Evolutionary conservation across 176 grass and related monocot genomes (phyloP), one percentile per base, ranked within the genome.

Genomic region (Hsuehochloa calcarea): DNA sequence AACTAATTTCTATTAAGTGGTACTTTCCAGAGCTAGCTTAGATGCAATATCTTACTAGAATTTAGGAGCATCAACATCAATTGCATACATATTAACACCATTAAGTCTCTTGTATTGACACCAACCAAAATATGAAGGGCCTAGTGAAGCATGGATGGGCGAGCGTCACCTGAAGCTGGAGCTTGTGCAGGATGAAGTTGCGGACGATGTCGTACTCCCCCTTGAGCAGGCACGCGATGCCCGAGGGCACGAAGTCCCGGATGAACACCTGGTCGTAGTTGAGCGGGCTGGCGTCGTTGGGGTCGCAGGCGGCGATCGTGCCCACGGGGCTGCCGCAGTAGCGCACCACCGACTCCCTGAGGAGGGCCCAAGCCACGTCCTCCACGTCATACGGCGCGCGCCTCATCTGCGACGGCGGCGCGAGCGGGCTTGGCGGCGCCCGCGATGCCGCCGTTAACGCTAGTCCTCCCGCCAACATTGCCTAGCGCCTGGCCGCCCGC

Each of bases 241-340:
- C 92, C n/a, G 94, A 94, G 49, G 94, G 94, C 80, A 97, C 89
- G 71, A 97, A 97, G 80, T 97, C 94, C 72, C 94, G 72, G 83
- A 94, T 97, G 77, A 97, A 97, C 9, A 97, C 92, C 61, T 94
- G 94, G 90, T 94, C 92, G 86, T 94, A 97, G 89, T 97, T 97
- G 74, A 94, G 79, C 46, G 89, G 85, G 80, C 54, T 92, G 85
- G 88, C 47, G 85, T 92, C 94, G 56, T 88, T 88, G 34, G 94
- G 94, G 69, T 97, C 92, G 20, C 89, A 92, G 26, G 94, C 94
- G 8, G 94, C 94, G 75, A 97, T 97, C 67, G 94, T 97, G 63
- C 94, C 92, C 64, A 97, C 92, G 7, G 90, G 92, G 70, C 90
- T 87, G 25, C 94, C 92, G 80, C 94, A 97, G 80, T 97, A 97